These are phyloP conservation scores for Cetradonia linearis DNA, from an alignment of 495 filamentous ascomycete species.

Conservation along the genomic window DNA sequence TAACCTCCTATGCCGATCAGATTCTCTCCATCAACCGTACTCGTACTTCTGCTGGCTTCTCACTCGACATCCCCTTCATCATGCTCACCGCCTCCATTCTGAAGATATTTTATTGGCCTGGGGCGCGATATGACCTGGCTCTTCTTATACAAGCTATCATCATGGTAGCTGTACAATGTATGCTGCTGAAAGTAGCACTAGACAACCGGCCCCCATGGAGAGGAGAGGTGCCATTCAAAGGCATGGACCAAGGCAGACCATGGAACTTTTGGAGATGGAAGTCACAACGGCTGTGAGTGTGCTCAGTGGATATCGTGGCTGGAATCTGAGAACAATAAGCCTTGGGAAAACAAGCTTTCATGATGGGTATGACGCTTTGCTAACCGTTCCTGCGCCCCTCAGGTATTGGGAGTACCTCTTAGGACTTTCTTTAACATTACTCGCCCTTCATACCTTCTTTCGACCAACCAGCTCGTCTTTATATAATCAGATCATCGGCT, in stretches of 20 bases:
- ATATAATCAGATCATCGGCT: conserved; percentile 67
- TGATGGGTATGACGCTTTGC: neutral
- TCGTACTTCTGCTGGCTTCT: conserved; percentile 81
- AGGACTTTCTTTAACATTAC: conserved; percentile 55
- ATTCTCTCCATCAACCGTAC: conserved; percentile 76
- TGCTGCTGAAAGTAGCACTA: conserved; percentile 82
- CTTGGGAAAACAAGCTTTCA: neutral
- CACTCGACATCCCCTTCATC: conserved; percentile 83
- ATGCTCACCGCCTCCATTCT: conserved; percentile 93
- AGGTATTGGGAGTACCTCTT: conserved; percentile 85
- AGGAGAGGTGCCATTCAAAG: conserved; percentile 46
- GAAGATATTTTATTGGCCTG: conserved; percentile 92
- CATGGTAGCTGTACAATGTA: conserved; percentile 73
- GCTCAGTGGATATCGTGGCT: neutral
- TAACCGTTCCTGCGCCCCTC: conserved; percentile 7
- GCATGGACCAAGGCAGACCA: conserved; percentile 47
- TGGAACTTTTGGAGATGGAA: conserved; percentile 96
- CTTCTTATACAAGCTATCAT: conserved; percentile 77
- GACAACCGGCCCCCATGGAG: conserved; percentile 67
- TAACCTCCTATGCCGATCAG: conserved; percentile 85
- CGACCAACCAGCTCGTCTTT: conserved; percentile 51
- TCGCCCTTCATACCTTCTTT: conserved; percentile 61
- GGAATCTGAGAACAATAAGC: neutral
- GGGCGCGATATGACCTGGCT: conserved; percentile 67
- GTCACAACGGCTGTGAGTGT: conserved; percentile 59